A percentile compares a stretch with the other conserved stretches of the same genome.
Conservation (phyloP, 495 filamentous ascomycete genomes). For the Aspergillus wentii region DNA sequence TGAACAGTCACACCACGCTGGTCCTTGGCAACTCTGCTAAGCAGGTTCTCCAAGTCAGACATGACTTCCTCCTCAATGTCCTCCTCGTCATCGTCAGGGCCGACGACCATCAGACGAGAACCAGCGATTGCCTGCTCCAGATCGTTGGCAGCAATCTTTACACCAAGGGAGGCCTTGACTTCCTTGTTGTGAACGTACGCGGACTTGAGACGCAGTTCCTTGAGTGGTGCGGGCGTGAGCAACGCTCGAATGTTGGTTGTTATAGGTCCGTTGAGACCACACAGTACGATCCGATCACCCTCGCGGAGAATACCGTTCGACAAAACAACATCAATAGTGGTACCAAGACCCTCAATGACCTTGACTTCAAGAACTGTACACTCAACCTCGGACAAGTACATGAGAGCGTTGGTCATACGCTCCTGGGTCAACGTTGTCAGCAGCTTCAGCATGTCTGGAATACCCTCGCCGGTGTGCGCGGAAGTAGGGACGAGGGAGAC, state of each 20-base stretch:
- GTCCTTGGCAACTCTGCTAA: constrained; percentile 82
- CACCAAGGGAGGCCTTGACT: constrained; percentile 96
- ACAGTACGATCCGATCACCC: constrained; percentile 91
- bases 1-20: constrained; percentile 95
- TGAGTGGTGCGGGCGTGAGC: constrained; percentile 88
- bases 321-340: constrained; percentile 96
- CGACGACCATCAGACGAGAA: constrained; percentile 88
- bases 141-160: constrained; percentile 96
- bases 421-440: constrained; percentile 89
- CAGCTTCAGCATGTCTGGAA: constrained; percentile 98
- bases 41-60: constrained; percentile 86
- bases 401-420: constrained; percentile 94
- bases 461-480: constrained; percentile 96
- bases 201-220: constrained; percentile 90
- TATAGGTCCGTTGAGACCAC: constrained; percentile 92
- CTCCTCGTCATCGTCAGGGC: constrained; percentile 92
- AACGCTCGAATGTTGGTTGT: constrained; percentile 94
- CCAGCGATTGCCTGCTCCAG: constrained; percentile 96
- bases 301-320: constrained; percentile 94
- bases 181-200: constrained; percentile 98
- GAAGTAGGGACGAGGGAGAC: constrained; percentile 97
- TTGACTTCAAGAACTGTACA: constrained; percentile 98
- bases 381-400: constrained; percentile 98
- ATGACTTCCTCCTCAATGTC: constrained; percentile 96
- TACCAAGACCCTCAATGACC: constrained; percentile 96